Evolutionary conservation across 257 asterid genomes (phyloP), one percentile per base, ranked within the genome.

Genomic region (Nicotiana attenuata): DNA sequence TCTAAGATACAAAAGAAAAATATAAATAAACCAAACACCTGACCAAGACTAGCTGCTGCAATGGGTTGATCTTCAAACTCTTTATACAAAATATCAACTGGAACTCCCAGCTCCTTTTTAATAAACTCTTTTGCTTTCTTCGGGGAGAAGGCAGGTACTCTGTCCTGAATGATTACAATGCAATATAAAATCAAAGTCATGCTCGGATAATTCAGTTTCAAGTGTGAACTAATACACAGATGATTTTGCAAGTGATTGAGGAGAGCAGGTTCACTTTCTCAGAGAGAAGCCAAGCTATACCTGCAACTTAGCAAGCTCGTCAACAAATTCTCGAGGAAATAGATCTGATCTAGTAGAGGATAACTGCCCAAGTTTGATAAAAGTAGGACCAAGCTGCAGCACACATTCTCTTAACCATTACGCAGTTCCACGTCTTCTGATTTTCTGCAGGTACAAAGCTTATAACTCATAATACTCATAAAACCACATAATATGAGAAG

Each of bases 21-120:
- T 79, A 83, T 82, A 77, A 83, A 79, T 75, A 81, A 88, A 81
- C 82, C 89, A 91, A 90, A 89, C 94, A 93, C 98, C 99, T 96
- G 99, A 89, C 99, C 99, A 89, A 96, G 99, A 85, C 99, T 96
- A 89, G 99, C 99, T 85, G 99, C 98, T 76, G 99, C 98, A 86
- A 96, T 93, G 10, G 99, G 99, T 53, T 82, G 85, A 81, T 96
- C 99, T 90, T 96, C 99, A 78, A 96, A 96, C 87, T 87, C 97
- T 93, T 80, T 96, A 85, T 80, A 96, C 77, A 96, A 71, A 73
- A 91, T 71, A 75, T 88, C 77, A 50, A 94, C 82, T 15, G 98
- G 97, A 78, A 97, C 93, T 77, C 97, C 98, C 86, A 96, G 81
- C 88, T 96, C 99, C 87, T 82, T 94, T 65, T 96, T 94, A 41